Percentiles rank a stretch among this genome's conserved stretches.
phyloP scores from a whole-genome alignment of 1,284 basidiomycete species.

The Austroboletus niveus region DNA sequence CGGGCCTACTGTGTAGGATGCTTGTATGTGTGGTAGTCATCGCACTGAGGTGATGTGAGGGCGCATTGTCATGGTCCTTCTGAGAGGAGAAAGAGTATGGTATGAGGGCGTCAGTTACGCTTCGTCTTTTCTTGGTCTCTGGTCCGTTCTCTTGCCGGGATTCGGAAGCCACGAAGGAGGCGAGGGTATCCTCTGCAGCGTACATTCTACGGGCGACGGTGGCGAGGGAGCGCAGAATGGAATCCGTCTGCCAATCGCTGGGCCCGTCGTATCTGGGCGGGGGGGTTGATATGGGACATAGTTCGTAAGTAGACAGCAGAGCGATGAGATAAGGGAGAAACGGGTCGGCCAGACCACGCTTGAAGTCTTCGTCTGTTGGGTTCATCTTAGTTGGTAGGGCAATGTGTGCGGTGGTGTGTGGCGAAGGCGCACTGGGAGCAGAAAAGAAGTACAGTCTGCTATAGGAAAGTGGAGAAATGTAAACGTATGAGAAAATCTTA shows the following conservation, averaged over 20 bases:
- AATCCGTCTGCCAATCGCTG: constrained; percentile 61
- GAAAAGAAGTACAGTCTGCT: constrained; percentile 48
- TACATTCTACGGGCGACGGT: constrained; percentile 59
- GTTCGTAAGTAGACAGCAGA: constrained; percentile 52
- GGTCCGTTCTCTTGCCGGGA: constrained; percentile 36
- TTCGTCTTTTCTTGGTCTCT: constrained; percentile 50
- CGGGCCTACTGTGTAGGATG: constrained; percentile 17
- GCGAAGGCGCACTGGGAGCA: constrained; percentile 12
- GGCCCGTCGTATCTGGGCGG: constrained; percentile 64
- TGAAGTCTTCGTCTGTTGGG: constrained; percentile 20
- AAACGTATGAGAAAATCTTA: constrained; percentile 41
- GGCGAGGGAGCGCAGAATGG: constrained; percentile 55
- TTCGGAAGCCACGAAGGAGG: constrained; percentile 38
- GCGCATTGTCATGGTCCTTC: constrained; percentile 19
- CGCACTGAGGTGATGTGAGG: constrained; percentile 26
- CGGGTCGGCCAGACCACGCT: constrained; percentile 28
- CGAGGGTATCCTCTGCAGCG: constrained; percentile 54
- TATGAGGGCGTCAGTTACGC: constrained; percentile 43
- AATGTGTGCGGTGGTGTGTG: constrained; percentile 4
- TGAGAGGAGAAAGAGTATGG: constrained; percentile 23
- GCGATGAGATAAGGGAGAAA: constrained; percentile 52
- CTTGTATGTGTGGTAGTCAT: constrained; percentile 15
- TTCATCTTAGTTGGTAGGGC: constrained; percentile 22
- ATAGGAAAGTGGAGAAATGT: constrained; percentile 1
- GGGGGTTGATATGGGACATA: constrained; percentile 47